These are phyloP conservation scores for Penicillium paradoxum DNA, from an alignment of 495 filamentous ascomycete species.

Conservation along the genomic window DNA sequence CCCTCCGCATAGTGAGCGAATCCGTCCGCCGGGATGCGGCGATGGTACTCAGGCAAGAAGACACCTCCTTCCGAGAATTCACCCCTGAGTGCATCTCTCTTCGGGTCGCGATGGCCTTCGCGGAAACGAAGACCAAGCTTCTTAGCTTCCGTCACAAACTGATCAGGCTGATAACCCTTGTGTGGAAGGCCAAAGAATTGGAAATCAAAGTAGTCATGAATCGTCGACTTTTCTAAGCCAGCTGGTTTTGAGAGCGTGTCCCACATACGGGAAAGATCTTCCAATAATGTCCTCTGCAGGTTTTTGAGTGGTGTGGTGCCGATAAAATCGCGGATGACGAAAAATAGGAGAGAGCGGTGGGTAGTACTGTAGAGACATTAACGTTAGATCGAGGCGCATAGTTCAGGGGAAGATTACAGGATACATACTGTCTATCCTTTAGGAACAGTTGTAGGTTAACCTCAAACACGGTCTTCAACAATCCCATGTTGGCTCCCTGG, in stretches of 20 bases:
- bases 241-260: conserved; percentile 81
- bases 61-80: conserved; percentile 76
- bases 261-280: conserved; percentile 90
- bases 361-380: conserved; percentile 56
- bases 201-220: conserved; percentile 97
- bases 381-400: conserved; percentile 12
- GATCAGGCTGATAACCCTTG: conserved; percentile 93
- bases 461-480: conserved; percentile 97
- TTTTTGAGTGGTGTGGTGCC: conserved; percentile 85
- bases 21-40: conserved; percentile 91
- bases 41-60: conserved; percentile 90
- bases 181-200: conserved; percentile 93
- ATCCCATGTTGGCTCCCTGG: conserved; percentile 97
- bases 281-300: conserved; percentile 80
- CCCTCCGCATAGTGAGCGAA: conserved; percentile 88
- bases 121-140: conserved; percentile 78
- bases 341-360: conserved; percentile 90
- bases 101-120: conserved; percentile 65
- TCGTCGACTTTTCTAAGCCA: conserved; percentile 81
- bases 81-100: conserved; percentile 43
- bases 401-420: background rate
- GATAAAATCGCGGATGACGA: conserved; percentile 95
- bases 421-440: conserved; percentile 80
- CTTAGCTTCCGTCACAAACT: conserved; percentile 74
- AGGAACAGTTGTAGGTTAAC: conserved; percentile 95